phyloP scores from a whole-genome alignment of 2,329 filamentous ascomycete genomes.

The Sclerotinia trifoliorum region DNA sequence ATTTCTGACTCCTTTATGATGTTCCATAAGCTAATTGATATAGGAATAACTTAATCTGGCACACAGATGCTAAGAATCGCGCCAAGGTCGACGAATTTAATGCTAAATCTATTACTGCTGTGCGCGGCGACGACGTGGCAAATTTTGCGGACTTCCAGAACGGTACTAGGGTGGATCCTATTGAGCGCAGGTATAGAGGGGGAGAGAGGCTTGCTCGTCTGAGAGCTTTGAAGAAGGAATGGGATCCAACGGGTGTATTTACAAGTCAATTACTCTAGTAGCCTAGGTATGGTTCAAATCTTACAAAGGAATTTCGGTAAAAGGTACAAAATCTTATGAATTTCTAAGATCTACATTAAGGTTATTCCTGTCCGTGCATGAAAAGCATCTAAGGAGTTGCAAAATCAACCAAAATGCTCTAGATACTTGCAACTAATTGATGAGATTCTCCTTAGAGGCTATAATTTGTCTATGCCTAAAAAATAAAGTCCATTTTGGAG shows the following conservation, averaged over 20 bases:
- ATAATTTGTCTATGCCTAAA: background rate
- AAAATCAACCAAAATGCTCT: background rate
- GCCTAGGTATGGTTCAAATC: background rate
- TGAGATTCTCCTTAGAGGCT: background rate
- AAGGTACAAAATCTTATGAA: background rate
- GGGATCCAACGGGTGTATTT: conserved; percentile 7
- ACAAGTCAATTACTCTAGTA: conserved; percentile 3
- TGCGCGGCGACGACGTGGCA: background rate
- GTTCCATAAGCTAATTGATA: background rate
- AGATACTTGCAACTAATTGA: background rate
- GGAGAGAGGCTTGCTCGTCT: background rate
- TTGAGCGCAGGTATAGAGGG: conserved; percentile 12
- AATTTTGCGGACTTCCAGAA: conserved; percentile 12
- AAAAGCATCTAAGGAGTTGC: background rate
- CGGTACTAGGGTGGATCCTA: conserved; percentile 1
- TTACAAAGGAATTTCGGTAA: background rate
- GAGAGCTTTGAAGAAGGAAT: conserved; percentile 1
- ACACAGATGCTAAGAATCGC: conserved; percentile 8
- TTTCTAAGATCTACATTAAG: too few species aligned
- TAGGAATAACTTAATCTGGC: conserved; percentile 21
- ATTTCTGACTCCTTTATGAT: background rate
- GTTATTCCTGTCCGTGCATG: background rate
- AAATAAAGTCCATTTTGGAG: background rate
- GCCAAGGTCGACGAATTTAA: conserved; percentile 5
- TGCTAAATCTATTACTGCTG: background rate